A percentile compares a stretch with the other conserved stretches of the same genome.
phyloP scores from a whole-genome alignment of 495 filamentous ascomycete species.

The Hyaloscypha hepaticicola region DNA sequence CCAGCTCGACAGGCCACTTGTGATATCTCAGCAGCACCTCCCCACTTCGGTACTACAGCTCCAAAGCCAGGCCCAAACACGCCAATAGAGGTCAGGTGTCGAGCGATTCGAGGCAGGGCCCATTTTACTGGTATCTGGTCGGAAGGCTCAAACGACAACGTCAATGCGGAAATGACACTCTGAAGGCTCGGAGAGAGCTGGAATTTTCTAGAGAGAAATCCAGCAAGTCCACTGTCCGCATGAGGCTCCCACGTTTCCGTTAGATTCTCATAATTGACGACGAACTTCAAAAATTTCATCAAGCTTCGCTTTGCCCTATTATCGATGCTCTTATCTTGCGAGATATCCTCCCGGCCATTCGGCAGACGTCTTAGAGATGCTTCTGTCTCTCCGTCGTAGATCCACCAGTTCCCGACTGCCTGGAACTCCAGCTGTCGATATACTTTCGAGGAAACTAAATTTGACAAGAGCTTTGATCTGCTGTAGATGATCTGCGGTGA shows the following conservation, averaged over 20 bases:
- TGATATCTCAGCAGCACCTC: conserved; percentile 84
- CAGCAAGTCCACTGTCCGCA: conserved; percentile 51
- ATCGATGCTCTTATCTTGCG: conserved; percentile 68
- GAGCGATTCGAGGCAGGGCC: conserved; percentile 67
- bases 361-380: conserved; percentile 64
- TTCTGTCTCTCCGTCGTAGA: conserved; percentile 46
- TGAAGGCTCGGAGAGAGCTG: conserved; percentile 69
- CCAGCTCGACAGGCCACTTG: conserved; percentile 91
- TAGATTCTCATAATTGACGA: conserved; percentile 59
- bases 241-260: conserved; percentile 47
- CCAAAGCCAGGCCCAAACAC: conserved; percentile 84
- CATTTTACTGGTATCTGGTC: conserved; percentile 59
- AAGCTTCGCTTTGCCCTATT: conserved; percentile 74
- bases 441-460: conserved; percentile 82
- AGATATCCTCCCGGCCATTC: conserved; percentile 84
- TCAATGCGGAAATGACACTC: conserved; percentile 72
- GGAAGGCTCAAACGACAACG: conserved; percentile 62
- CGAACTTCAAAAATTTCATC: conserved; percentile 87
- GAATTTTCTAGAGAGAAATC: conserved; percentile 69
- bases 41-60: conserved; percentile 86
- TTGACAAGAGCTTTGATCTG: conserved; percentile 69
- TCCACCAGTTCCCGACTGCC: conserved; percentile 92
- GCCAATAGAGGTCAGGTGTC: conserved; percentile 84
- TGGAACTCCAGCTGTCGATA: conserved; percentile 90
- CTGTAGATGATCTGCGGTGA: conserved; percentile 87